Percentiles rank a stretch among this genome's conserved stretches.
These are phyloP conservation scores for Sugiyamaella xylanicola DNA, from an alignment of 1,139 yeast species.

Conservation along the genomic window DNA sequence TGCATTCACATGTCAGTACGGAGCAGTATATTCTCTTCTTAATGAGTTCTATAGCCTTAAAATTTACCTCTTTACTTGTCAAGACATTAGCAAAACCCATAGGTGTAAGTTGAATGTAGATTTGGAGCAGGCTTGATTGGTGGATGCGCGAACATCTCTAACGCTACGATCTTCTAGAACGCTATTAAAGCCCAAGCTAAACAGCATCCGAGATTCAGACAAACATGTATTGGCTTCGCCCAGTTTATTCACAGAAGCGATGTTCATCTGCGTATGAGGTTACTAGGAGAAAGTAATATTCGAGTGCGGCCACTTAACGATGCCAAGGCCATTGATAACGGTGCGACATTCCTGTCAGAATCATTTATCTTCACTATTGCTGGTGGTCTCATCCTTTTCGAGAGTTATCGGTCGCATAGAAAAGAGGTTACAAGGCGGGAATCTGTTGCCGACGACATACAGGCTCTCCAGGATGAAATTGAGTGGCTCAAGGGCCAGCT, in stretches of 20 bases:
- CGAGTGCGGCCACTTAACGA: conserved; percentile 80
- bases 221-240: conserved; percentile 67
- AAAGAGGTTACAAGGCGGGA: conserved; percentile 66
- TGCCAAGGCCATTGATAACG: conserved; percentile 78
- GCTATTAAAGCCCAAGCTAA: conserved; percentile 74
- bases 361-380: conserved; percentile 76
- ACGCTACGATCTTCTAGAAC: conserved; percentile 37
- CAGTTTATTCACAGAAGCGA: conserved; percentile 74
- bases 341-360: conserved; percentile 80
- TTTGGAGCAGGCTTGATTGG: neutral
- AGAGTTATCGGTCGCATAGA: conserved; percentile 66
- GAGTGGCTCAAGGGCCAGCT: conserved; percentile 58
- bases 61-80: conserved; percentile 71
- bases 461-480: conserved; percentile 68
- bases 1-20: neutral
- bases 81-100: conserved; percentile 83
- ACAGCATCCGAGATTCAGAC: conserved; percentile 66
- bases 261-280: conserved; percentile 59
- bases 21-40: neutral
- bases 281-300: conserved; percentile 58
- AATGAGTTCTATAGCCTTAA: conserved; percentile 61
- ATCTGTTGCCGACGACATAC: conserved; percentile 67
- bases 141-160: conserved; percentile 6
- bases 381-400: conserved; percentile 75
- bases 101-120: conserved; percentile 49